Evolutionary conservation across 2,329 filamentous ascomycete genomes (phyloP), one percentile per base, ranked within the genome.

Genomic region (Pseudocercospora vitis): DNA sequence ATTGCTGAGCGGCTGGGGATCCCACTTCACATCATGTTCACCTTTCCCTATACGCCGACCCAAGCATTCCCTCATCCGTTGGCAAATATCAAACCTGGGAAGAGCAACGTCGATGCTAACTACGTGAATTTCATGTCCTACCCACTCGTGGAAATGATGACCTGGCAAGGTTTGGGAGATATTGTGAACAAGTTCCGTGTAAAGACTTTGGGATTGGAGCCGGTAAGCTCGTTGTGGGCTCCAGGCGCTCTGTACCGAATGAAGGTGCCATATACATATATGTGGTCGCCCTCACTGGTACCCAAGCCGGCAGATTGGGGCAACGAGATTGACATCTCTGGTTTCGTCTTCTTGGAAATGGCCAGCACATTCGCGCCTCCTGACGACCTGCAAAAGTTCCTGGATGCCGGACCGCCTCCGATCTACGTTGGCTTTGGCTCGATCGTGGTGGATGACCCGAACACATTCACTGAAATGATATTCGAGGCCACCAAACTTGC

Each of bases 81-180:
- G 46, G 87, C 88, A 7, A 89, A 84, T 65, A 86, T 92, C 69
- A 88, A 86, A 65, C 58, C 64, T 2, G 53, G 60, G 11, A 80
- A 80, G 56, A 83, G 80, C 12, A 89, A 89, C 59, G 81, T 89
- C 7, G 86, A 91, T 62, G 77, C 81, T 1, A 83, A 82, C 16
- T 88, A 89, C 65, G 83, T 85, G 9, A 94, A 92, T 69, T 90
- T 89, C 66, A 89, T 92, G 68, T 87, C 83, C 1, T 94, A 91
- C 66, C 84, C 87, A 0, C 72, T 92, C 29, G 87, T 92, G 1
- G 88, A 92, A 67, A 86, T 89, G 58, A 89, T 92, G 76, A 79
- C 76, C 14, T 79, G 76, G 76, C 76, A 78, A 62, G 76, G 79
- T 0, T 76, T 92, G 0, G 88, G 88, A 2, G 88, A 91, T 67